These are phyloP conservation scores for Quercus wislizeni DNA, from an alignment of 306 rosid species.

Conservation along the genomic window DNA sequence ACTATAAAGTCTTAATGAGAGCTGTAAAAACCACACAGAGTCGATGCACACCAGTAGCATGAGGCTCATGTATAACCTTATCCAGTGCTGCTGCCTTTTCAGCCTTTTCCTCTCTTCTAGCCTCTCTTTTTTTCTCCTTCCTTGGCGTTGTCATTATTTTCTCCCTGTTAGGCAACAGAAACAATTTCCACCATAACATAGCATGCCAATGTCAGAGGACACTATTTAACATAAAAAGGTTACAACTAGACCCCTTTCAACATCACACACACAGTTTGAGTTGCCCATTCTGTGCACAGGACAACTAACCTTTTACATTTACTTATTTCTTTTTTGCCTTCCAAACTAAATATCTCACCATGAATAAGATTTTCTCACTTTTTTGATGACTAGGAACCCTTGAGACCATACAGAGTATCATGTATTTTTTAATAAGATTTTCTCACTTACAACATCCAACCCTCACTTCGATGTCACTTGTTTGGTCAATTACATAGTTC, in stretches of 20 bases:
- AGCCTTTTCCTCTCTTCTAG: conserved; percentile 88
- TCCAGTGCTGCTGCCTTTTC: conserved; percentile 68
- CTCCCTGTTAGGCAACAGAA: conserved; percentile 57
- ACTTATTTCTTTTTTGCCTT: neutral
- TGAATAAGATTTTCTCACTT: neutral
- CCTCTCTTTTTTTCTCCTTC: conserved; percentile 77
- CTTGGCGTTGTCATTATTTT: conserved; percentile 82
- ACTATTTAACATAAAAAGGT: neutral
- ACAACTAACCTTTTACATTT: neutral
- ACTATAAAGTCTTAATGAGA: conserved; percentile 22
- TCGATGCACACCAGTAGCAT: neutral
- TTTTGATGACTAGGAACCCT: no score
- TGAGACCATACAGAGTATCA: no score
- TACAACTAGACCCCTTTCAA: neutral
- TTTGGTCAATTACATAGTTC: neutral
- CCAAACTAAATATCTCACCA: neutral
- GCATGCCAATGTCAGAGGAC: neutral
- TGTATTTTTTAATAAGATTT: no score
- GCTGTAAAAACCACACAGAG: neutral
- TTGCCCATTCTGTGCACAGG: neutral
- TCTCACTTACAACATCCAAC: neutral
- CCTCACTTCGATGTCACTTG: neutral
- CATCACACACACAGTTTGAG: neutral
- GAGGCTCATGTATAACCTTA: conserved; percentile 48
- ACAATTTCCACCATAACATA: neutral